Evolutionary conservation across 202 grass and related monocot genomes (phyloP).

Genomic region (Schoenoplectus triqueter): DNA sequence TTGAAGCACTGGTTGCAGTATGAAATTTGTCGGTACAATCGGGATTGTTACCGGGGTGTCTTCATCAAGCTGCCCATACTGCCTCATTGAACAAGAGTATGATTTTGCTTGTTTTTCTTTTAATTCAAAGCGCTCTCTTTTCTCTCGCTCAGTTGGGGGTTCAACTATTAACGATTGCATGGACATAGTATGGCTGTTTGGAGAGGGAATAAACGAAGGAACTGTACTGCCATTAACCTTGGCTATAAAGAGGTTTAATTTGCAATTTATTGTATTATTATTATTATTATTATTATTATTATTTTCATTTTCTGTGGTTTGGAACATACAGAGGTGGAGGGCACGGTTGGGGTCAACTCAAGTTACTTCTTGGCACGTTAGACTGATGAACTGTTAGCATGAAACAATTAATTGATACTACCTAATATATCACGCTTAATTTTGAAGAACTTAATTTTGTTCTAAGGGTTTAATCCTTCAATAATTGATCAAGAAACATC

Average conservation of each 20-base stretch:
- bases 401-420: background rate
- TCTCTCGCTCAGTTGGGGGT: background rate
- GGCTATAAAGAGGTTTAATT: conserved; percentile 27
- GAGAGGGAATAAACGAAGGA: conserved; percentile 24
- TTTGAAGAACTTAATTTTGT: background rate
- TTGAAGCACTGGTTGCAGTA: conserved; percentile 36
- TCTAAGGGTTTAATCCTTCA: background rate
- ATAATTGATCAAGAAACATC: background rate
- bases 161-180: conserved; percentile 15
- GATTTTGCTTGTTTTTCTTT: conserved; percentile 45
- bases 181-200: conserved; percentile 12
- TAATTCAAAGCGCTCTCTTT: background rate
- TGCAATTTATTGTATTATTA: background rate
- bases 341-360: conserved; percentile 26
- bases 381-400: background rate
- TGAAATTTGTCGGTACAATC: conserved; percentile 48
- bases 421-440: background rate
- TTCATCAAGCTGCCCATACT: conserved; percentile 57
- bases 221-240: background rate
- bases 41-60: conserved; percentile 65
- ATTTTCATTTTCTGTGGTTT: conserved; percentile 12
- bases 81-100: conserved; percentile 52
- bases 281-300: background rate
- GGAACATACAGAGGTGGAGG: conserved; percentile 15
- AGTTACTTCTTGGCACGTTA: conserved; percentile 29